phyloP scores from a whole-genome alignment of 306 rosid genomes.

The Medicago ruthenica region DNA sequence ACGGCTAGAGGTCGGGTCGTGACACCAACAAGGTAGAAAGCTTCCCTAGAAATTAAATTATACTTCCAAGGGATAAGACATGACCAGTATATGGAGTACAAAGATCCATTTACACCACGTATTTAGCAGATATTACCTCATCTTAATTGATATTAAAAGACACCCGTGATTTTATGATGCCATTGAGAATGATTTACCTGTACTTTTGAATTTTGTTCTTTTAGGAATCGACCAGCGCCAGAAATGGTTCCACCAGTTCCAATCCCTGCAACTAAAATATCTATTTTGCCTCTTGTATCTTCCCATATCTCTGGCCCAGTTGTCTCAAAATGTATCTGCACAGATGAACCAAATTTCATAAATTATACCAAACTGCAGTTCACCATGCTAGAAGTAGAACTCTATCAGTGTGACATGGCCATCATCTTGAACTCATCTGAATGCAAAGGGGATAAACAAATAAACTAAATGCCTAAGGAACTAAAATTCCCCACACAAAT shows the following conservation, averaged over 20 bases:
- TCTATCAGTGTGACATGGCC: conserved; percentile 36
- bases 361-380: conserved; percentile 32
- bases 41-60: conserved; percentile 32
- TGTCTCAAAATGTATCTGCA: conserved; percentile 95
- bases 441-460: conserved; percentile 22
- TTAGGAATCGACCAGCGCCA: conserved; percentile 84
- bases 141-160: conserved; percentile 22
- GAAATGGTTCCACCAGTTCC: conserved; percentile 99
- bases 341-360: conserved; percentile 42
- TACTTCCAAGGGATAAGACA: conserved; percentile 13
- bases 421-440: conserved; percentile 30
- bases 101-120: conserved; percentile 24
- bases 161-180: conserved; percentile 8
- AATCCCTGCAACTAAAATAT: conserved; percentile 92
- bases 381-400: conserved; percentile 24
- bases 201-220: conserved; percentile 79
- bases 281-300: conserved; percentile 94
- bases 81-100: conserved; percentile 19
- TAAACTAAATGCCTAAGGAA: conserved; percentile 3
- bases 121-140: conserved; percentile 20
- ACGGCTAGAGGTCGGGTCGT: too few relatives aligned
- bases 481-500: background rate
- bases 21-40: conserved; percentile 36
- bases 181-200: conserved; percentile 57
- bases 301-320: conserved; percentile 99